A percentile compares a stretch with the other conserved stretches of the same genome.
These are phyloP conservation scores for Chlorophyllum brunneum DNA, from an alignment of 768 basidiomycete species.

Conservation along the genomic window DNA sequence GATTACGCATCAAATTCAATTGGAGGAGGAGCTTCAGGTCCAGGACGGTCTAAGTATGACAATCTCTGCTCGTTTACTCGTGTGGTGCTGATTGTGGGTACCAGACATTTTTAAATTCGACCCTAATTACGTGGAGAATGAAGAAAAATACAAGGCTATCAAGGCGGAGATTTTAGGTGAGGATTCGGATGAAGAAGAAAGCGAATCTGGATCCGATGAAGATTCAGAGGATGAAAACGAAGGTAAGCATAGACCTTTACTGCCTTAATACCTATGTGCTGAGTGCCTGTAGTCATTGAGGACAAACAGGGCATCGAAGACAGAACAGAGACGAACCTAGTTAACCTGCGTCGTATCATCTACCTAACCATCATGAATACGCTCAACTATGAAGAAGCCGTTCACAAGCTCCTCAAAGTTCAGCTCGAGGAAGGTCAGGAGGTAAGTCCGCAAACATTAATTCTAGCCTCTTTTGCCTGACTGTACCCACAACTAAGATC, in stretches of 20 bases:
- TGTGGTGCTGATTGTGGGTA: constrained; percentile 9
- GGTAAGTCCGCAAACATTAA: constrained; percentile 40
- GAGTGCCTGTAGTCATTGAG: constrained; percentile 46
- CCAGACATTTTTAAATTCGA: constrained; percentile 95
- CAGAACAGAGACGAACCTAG: constrained; percentile 90
- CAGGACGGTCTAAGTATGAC: constrained; percentile 90
- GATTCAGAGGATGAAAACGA: constrained; percentile 64
- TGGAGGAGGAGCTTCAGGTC: constrained; percentile 92
- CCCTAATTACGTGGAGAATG: constrained; percentile 82
- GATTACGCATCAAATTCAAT: constrained; percentile 88
- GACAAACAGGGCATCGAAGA: constrained; percentile 92
- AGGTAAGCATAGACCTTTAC: constrained; percentile 32
- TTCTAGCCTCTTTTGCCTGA: neutral
- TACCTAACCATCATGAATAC: constrained; percentile 99
- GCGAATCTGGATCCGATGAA: constrained; percentile 58
- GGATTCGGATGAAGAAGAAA: constrained; percentile 65
- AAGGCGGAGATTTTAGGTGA: constrained; percentile 93
- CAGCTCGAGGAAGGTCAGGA: constrained; percentile 91
- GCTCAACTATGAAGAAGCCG: constrained; percentile 96
- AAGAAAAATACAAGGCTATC: constrained; percentile 90
- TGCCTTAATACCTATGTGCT: neutral
- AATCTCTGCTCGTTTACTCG: neutral
- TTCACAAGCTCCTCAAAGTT: constrained; percentile 94
- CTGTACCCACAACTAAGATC: constrained; percentile 50
- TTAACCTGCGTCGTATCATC: constrained; percentile 90